Evolutionary conservation across 2,329 filamentous ascomycete species (phyloP), one percentile per base, ranked within the genome.

Genomic region (Ophiosphaerella herpotricha): DNA sequence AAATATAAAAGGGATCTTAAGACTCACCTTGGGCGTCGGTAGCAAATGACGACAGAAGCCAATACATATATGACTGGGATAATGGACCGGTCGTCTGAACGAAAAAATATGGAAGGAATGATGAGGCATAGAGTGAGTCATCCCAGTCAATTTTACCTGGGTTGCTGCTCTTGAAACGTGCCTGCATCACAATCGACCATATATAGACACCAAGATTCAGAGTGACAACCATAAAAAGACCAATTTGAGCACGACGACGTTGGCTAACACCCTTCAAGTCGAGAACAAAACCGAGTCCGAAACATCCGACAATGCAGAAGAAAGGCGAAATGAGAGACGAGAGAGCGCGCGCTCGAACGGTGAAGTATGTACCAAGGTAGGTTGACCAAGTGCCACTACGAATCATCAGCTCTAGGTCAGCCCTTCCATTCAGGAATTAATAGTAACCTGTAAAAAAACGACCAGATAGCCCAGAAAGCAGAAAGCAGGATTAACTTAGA

Each of bases 201-300:
- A 79, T 76, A 43, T 80, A 80, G 0, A 78, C 77, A n/a, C 74
- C 77, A 4, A 76, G 53, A 38, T 79, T 80, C 6, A 78, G 71
- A n/a, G 75, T 61, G 2, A 77, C 72, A 5, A 80, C 76, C 3
- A 68, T 74, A 51, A 74, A 75, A 6, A 80, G 71, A 40, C 77
- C 77, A 4, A 76, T 49, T 48, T 80, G 77, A 13, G 77, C 78
- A 11, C 78, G 72, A 16, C 77, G 75, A 7, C 78, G 65, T 57
- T 82, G 58, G 82, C 89, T 7, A 77, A 83, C 55, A 84, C 88
- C 23, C 74, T 95, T 46, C 83, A 89, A 61, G 73, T 78, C 47
- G 86, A 85, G 77, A 80, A 94, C 74, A 48, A 78, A 80, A 1
- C 77, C 77, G 4, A 79, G 74, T 36, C 75, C 78, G 44, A 80